Conservation (phyloP, 192 early-diverging fungal species). For the Backusella macrospora region DNA sequence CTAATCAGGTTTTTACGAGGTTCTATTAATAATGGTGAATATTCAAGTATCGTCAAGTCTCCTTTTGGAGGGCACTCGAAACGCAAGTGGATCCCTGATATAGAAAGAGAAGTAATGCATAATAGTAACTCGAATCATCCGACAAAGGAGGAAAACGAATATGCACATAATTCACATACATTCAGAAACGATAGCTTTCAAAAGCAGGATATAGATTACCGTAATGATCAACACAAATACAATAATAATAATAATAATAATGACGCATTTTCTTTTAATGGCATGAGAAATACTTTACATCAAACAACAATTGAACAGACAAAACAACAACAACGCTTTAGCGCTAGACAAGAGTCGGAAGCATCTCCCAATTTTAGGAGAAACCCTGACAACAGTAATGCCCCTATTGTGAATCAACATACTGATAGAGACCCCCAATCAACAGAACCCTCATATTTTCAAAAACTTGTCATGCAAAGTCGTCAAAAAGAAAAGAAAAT, state of each 20-base stretch:
- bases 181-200: too few relatives aligned
- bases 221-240: background rate
- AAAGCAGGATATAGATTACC: background rate
- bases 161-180: background rate
- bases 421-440: background rate
- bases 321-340: background rate
- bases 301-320: background rate
- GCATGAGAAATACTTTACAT: slow-evolving; percentile 8
- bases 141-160: slow-evolving; percentile 3
- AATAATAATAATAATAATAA: background rate
- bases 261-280: background rate
- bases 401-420: background rate
- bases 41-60: slow-evolving; percentile 20
- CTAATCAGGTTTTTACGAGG: slow-evolving; percentile 46
- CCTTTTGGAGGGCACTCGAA: slow-evolving; percentile 20
- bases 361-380: background rate
- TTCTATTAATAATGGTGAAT: slow-evolving; percentile 15
- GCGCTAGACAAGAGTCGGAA: background rate
- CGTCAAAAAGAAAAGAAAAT: slow-evolving; percentile 16
- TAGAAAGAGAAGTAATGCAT: background rate
- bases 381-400: slow-evolving; percentile 15
- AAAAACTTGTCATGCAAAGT: slow-evolving; percentile 2
- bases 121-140: background rate
- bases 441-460: slow-evolving; percentile 1
- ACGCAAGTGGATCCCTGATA: slow-evolving; percentile 10